These are phyloP conservation scores for Suillus variegatus DNA, from an alignment of 768 basidiomycete genomes.

Conservation along the genomic window DNA sequence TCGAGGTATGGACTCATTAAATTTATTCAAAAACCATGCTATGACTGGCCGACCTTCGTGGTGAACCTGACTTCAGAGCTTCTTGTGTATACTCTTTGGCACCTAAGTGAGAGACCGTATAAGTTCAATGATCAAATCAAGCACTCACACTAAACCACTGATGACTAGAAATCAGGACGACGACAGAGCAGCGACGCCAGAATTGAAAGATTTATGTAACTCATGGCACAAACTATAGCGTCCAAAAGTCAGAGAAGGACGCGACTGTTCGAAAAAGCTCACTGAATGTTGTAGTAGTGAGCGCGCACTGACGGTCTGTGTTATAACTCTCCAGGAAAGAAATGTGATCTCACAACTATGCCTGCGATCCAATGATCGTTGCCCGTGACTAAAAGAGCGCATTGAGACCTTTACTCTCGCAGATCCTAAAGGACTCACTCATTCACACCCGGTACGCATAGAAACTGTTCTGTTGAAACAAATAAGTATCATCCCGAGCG, in stretches of 20 bases:
- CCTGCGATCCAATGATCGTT: conserved; percentile 16
- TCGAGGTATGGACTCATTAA: neutral
- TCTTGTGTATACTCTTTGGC: conserved; percentile 12
- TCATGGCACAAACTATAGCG: conserved; percentile 13
- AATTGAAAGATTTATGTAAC: conserved; percentile 11
- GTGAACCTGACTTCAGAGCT: conserved; percentile 6
- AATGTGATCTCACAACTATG: neutral
- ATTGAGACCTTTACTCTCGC: neutral
- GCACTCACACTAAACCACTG: neutral
- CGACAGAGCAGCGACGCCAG: neutral
- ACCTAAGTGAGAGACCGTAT: neutral
- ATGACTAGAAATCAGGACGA: conserved; percentile 3
- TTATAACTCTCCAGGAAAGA: conserved; percentile 7
- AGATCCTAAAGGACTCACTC: conserved; percentile 14
- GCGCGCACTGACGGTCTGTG: neutral
- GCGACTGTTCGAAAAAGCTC: conserved; percentile 14
- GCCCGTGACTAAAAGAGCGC: conserved; percentile 18
- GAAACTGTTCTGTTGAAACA: conserved; percentile 16
- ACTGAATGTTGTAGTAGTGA: conserved; percentile 7
- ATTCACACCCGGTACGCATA: conserved; percentile 29
- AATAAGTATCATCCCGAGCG: too few species aligned
- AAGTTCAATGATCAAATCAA: too few species aligned
- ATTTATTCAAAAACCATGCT: neutral
- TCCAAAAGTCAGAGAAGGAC: neutral
- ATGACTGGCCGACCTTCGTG: conserved; percentile 10